Evolutionary conservation across 2,329 filamentous ascomycete species (phyloP).

Genomic region (Penicillium sp.): DNA sequence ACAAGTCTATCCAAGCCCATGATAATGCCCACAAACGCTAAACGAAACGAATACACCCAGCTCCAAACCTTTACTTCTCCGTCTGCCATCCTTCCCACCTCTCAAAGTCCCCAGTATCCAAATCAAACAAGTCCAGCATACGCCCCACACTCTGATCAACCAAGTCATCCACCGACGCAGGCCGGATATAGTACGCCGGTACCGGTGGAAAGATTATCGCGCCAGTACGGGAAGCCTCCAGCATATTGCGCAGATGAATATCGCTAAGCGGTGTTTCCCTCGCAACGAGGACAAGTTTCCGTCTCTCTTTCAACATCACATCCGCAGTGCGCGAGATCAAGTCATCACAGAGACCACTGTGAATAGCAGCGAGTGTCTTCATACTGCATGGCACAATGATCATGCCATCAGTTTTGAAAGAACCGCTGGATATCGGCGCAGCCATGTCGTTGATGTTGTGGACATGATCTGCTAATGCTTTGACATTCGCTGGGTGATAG

Average conservation of each 20-base stretch:
- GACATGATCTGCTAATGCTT: slow-evolving; percentile 38
- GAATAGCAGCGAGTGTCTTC: slow-evolving; percentile 49
- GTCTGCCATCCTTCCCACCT: slow-evolving; percentile 26
- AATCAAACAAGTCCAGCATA: slow-evolving; percentile 47
- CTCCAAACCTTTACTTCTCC: too few relatives aligned
- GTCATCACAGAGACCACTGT: slow-evolving; percentile 45
- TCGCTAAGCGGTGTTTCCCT: slow-evolving; percentile 49
- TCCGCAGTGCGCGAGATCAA: slow-evolving; percentile 48
- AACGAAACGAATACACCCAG: too few relatives aligned
- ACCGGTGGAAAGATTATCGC: slow-evolving; percentile 49
- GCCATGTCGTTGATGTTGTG: slow-evolving; percentile 47
- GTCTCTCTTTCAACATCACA: slow-evolving; percentile 48
- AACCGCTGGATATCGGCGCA: slow-evolving; percentile 47
- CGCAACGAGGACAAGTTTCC: slow-evolving; percentile 41
- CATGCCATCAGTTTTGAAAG: slow-evolving; percentile 47
- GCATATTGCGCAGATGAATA: slow-evolving; percentile 50
- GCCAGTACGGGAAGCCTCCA: slow-evolving; percentile 36
- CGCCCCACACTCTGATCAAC: slow-evolving; percentile 49
- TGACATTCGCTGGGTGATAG: slow-evolving; percentile 37
- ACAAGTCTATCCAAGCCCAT: too few relatives aligned
- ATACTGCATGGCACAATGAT: slow-evolving; percentile 50
- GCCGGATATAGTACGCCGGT: slow-evolving; percentile 46
- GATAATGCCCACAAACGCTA: too few relatives aligned
- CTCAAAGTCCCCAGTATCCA: slow-evolving; percentile 43
- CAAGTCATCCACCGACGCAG: slow-evolving; percentile 42